Evolutionary conservation across 2,329 filamentous ascomycete species (phyloP), one percentile per base, ranked within the genome.

Genomic region (Aspergillus piperis): DNA sequence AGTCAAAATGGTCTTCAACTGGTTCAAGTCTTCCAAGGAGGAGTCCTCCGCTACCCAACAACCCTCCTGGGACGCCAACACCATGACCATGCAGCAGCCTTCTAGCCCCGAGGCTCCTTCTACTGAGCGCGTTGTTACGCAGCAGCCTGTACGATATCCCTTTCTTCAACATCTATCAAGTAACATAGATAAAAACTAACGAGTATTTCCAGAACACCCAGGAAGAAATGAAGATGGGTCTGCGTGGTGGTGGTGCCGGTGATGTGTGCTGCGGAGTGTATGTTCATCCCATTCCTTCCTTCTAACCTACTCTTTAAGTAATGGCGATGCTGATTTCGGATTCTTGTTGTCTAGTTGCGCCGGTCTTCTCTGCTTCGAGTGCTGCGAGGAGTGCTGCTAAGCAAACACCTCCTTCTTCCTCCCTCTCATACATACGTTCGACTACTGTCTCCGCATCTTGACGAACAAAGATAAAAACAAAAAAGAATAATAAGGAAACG

Each of bases 261-360:
- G 69, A 69, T 19, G 54, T 69, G 8, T 73, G 70, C 63, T 73
- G 70, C 53, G 70, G 70, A 64, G 58, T 71, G 70, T 73, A 67
- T 58, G 65, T 63, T 47, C n/a, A 25, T 39, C 10, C 23, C 2
- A 51, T 15, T 36, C 21, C 10, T 51, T 27, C 17, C 11, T 42
- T 59, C 7, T 21, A 10, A 21, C 25, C 8, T 49, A 21, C 21
- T 47, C 11, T 3, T 3, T 2, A 21, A 21, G 19, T 21, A 21
- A 21, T 3, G 19, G 19, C 19, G 3, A 21, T 21, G 19, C 19
- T 21, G 19, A 21, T 21, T 21, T 21, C 2, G 2, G 19, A 27
- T 30, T 19, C 17, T 19, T 5, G 17, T 13, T 19, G 6, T 36
- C 32, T 32, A 71, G 70, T 19, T 71, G 68, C 58, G 69, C 70